A percentile compares a stretch with the other conserved stretches of the same genome.
These are phyloP conservation scores for Sonneratia alba DNA, from an alignment of 345 rosid genomes.

Conservation along the genomic window DNA sequence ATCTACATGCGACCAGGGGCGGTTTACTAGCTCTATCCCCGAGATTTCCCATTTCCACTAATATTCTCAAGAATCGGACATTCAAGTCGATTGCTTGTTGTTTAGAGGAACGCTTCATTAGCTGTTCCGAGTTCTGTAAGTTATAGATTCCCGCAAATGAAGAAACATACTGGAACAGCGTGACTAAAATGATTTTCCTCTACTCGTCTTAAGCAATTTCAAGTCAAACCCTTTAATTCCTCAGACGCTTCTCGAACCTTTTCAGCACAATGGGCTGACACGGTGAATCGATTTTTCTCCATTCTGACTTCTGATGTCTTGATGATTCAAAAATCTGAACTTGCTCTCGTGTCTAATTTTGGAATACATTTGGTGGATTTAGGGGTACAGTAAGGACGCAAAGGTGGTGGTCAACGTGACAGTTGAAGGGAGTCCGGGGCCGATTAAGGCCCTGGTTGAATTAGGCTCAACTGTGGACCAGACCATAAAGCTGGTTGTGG, in stretches of 20 bases:
- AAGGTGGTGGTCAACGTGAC: slow-evolving; percentile 77
- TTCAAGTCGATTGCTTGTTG: too few species aligned
- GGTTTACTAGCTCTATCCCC: neutral
- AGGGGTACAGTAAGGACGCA: slow-evolving; percentile 45
- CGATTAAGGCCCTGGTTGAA: slow-evolving; percentile 55
- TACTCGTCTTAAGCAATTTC: neutral
- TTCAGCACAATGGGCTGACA: too few species aligned
- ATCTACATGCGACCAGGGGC: too few species aligned
- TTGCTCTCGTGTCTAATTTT: too few species aligned
- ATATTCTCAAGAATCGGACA: neutral
- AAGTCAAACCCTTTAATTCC: neutral
- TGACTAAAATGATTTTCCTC: neutral
- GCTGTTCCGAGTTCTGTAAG: too few species aligned
- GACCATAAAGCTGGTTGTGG: slow-evolving; percentile 43
- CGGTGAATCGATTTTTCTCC: too few species aligned
- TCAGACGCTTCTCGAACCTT: too few species aligned
- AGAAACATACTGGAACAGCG: neutral
- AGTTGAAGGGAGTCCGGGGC: slow-evolving; percentile 93
- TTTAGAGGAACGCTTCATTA: too few species aligned
- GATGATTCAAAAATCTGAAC: too few species aligned
- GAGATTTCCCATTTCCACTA: neutral
- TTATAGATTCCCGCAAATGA: too few species aligned
- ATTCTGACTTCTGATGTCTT: too few species aligned
- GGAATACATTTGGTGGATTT: slow-evolving; percentile 8
- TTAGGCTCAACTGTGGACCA: slow-evolving; percentile 62